Base-by-base conservation (phyloP, 164 flowering plant genomes). In the Annona squamosa region DNA sequence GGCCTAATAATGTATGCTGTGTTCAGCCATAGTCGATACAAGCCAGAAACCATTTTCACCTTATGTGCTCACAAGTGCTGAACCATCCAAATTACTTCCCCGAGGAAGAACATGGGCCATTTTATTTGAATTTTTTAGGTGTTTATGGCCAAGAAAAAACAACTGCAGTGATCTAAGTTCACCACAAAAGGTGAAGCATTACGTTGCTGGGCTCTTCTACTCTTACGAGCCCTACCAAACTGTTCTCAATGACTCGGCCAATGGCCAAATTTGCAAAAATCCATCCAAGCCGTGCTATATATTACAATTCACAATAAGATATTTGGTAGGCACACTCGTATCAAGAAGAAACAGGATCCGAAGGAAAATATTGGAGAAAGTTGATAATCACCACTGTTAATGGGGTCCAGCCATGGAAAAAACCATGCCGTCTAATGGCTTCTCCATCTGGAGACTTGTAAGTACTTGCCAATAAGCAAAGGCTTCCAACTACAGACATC, bases 401-500 rank as follows among this genome's bases (percentile, higher is more conserved):
- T 46, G 85, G 80, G 77, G 97, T 93, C 99, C 99, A 93, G n/a
- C 91, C 97, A 79, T 90, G 80, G 74, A 93, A 96, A 76, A 92
- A 87, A 16, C 99, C 99, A 84, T 84, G 88, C 68, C 52, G 73
- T 80, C 87, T 89, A 78, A 96, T 92, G 45, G 92, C 88, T 78
- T 83, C 88, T 69, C 99, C 98, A 87, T 96, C 98, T 19, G 97
- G 99, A 74, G 99, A 96, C 77, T 93, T 89, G 68, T 52, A 85
- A 42, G 83, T 86, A 75, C 98, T 93, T 70, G 85, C 89, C 81
- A 93, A 81, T 81, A 96, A 74, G 86, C 97, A 92, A 48, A 96
- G 75, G 81, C 91, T 89, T 77, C 99, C 99, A 80, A 96, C 86
- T 68, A 93, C 18, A 43, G 99, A 96, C 99, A 96, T 96, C 84